Evolutionary conservation across 495 filamentous ascomycete species (phyloP).

Genomic region (Coniosporium apollinis): DNA sequence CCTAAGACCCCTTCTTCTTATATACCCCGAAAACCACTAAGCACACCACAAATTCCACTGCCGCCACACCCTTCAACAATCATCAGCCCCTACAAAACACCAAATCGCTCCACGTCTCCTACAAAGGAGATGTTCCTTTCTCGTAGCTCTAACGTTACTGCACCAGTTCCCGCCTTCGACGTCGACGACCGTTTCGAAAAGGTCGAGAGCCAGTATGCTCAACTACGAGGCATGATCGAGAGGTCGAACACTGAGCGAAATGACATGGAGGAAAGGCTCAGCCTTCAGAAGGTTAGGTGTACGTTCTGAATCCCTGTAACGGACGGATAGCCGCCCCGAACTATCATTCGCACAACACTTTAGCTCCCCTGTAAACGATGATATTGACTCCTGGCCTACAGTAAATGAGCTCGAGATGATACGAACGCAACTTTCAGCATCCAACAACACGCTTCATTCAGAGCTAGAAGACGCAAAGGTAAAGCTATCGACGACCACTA

Average conservation of each 20-base stretch:
- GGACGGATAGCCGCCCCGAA: conserved; percentile 3
- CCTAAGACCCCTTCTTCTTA: conserved; percentile 4
- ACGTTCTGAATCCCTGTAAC: conserved; percentile 18
- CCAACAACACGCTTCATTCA: conserved; percentile 36
- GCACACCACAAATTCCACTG: conserved; percentile 1
- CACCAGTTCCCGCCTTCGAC: conserved; percentile 51
- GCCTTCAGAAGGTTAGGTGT: conserved; percentile 59
- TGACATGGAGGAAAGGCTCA: conserved; percentile 49
- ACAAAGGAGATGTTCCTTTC: conserved; percentile 3
- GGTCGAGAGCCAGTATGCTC: conserved; percentile 44
- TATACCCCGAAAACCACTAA: conserved; percentile 1
- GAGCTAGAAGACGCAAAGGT: conserved; percentile 41
- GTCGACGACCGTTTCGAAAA: conserved; percentile 45
- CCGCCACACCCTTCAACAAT: not conserved
- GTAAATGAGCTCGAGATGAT: conserved; percentile 50
- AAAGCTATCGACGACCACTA: conserved; percentile 25
- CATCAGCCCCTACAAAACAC: not conserved
- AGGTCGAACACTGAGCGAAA: conserved; percentile 42
- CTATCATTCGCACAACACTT: not conserved
- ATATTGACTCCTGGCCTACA: conserved; percentile 22
- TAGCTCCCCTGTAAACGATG: conserved; percentile 1
- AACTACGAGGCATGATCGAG: conserved; percentile 44
- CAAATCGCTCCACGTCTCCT: not conserved
- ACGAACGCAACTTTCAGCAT: conserved; percentile 36
- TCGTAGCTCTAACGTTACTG: conserved; percentile 22